Evolutionary conservation across 1,284 basidiomycete species (phyloP).

Genomic region (Lentinula novae-zelandiae): DNA sequence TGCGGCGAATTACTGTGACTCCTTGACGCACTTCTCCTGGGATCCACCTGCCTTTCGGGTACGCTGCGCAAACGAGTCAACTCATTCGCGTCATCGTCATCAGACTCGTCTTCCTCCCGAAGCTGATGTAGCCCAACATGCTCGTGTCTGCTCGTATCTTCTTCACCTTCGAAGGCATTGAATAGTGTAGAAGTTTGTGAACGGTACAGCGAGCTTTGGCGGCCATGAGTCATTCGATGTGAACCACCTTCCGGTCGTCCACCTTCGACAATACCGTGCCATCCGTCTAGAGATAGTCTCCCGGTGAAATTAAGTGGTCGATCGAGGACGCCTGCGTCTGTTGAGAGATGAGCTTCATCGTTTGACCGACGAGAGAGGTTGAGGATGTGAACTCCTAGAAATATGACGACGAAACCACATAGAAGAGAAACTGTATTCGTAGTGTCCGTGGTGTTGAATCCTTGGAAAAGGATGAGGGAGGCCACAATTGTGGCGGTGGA

Average conservation of each 20-base stretch:
- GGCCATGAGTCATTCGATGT: conserved; percentile 30
- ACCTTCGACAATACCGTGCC: conserved; percentile 46
- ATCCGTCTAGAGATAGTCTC: conserved; percentile 67
- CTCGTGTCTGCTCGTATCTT: conserved; percentile 16
- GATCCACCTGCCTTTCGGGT: conserved; percentile 14
- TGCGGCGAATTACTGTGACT: conserved; percentile 15
- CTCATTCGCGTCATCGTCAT: conserved; percentile 46
- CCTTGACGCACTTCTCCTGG: conserved; percentile 8
- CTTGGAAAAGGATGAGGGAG: conserved; percentile 94
- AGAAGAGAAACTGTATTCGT: conserved; percentile 83
- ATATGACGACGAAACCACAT: conserved; percentile 85
- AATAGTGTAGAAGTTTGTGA: conserved; percentile 60
- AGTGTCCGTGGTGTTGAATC: conserved; percentile 88
- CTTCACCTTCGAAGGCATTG: conserved; percentile 53
- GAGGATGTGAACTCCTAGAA: conserved; percentile 89
- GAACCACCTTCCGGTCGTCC: background rate
- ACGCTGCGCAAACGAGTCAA: conserved; percentile 38
- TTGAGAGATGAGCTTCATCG: conserved; percentile 55
- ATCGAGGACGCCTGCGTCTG: conserved; percentile 68
- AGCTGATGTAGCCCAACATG: conserved; percentile 27
- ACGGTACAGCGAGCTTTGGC: conserved; percentile 57
- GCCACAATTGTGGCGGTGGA: conserved; percentile 95
- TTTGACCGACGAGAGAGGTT: conserved; percentile 70
- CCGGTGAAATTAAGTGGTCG: conserved; percentile 54
- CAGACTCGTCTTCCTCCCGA: conserved; percentile 43